phyloP scores from a whole-genome alignment of 768 basidiomycete species.

The Naganishia onofrii region DNA sequence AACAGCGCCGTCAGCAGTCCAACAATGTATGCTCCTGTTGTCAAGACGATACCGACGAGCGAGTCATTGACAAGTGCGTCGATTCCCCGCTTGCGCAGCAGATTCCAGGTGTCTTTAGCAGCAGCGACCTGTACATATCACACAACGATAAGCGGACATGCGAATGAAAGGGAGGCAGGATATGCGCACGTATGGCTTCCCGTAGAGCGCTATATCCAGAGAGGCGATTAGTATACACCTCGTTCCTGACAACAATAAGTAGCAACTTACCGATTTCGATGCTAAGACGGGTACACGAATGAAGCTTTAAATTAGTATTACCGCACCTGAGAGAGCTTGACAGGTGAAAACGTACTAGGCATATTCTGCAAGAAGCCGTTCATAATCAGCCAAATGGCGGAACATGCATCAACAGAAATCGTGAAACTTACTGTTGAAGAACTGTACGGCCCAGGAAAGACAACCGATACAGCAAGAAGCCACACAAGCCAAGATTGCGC shows the following conservation, averaged over 20 bases:
- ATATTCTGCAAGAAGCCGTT: slow-evolving; percentile 27
- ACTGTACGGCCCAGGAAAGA: slow-evolving; percentile 67
- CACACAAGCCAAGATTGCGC: slow-evolving; percentile 71
- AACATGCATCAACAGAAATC: background rate
- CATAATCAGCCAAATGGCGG: slow-evolving; percentile 17
- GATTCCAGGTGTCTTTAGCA: slow-evolving; percentile 77
- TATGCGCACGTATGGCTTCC: slow-evolving; percentile 63
- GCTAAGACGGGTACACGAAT: slow-evolving; percentile 26
- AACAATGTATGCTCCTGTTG: slow-evolving; percentile 72
- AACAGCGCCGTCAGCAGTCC: slow-evolving; percentile 66
- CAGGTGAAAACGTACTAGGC: slow-evolving; percentile 41
- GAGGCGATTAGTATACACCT: slow-evolving; percentile 17
- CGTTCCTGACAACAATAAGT: background rate
- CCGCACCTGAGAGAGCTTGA: background rate
- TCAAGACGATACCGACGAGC: slow-evolving; percentile 72
- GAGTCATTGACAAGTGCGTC: slow-evolving; percentile 81
- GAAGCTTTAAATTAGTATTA: slow-evolving; percentile 11
- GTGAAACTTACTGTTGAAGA: slow-evolving; percentile 67
- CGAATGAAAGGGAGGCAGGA: background rate
- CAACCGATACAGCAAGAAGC: slow-evolving; percentile 73
- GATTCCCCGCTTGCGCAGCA: slow-evolving; percentile 69
- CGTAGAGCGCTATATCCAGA: slow-evolving; percentile 64
- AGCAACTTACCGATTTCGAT: slow-evolving; percentile 63
- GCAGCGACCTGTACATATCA: slow-evolving; percentile 57
- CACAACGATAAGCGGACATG: background rate